Percentiles rank a stretch among this genome's conserved stretches.
Evolutionary conservation across 345 rosid genomes (phyloP).

Genomic region (Murraya koenigii): DNA sequence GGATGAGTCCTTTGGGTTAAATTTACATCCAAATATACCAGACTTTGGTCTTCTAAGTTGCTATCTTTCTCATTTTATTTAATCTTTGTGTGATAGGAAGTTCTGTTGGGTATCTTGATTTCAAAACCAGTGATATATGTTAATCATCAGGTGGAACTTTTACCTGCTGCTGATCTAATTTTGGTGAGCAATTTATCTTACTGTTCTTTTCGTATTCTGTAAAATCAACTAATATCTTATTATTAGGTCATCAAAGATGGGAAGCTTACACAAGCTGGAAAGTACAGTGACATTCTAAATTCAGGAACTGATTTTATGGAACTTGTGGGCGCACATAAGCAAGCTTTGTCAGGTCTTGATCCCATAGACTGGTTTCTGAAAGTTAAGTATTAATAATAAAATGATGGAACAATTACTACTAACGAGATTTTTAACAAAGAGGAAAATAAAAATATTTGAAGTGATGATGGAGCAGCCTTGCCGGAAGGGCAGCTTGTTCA

Average conservation of each 20-base stretch:
- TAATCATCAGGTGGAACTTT: conserved; percentile 84
- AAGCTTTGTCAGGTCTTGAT: conserved; percentile 54
- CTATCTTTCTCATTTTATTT: background rate
- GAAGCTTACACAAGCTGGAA: conserved; percentile 3
- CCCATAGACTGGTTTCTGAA: conserved; percentile 26
- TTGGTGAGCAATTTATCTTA: conserved; percentile 43
- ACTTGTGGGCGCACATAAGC: conserved; percentile 71
- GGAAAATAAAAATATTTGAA: conserved; percentile 23
- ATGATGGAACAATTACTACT: background rate
- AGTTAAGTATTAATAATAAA: conserved; percentile 19
- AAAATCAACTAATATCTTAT: background rate
- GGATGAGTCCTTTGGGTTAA: too few species aligned
- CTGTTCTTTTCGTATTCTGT: background rate
- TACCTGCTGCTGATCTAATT: conserved; percentile 68
- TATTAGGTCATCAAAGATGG: conserved; percentile 55
- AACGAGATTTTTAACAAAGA: conserved; percentile 17
- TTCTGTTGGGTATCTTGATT: conserved; percentile 46
- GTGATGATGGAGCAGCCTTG: conserved; percentile 29
- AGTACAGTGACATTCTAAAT: background rate
- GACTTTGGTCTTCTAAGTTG: too few species aligned
- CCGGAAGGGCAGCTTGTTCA: conserved; percentile 69
- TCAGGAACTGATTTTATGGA: conserved; percentile 57
- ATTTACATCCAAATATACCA: too few species aligned
- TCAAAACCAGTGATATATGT: conserved; percentile 70
- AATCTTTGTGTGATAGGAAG: conserved; percentile 41